These are phyloP conservation scores for Crithidia expoeki DNA, from an alignment of 208 protist species.

Conservation along the genomic window DNA sequence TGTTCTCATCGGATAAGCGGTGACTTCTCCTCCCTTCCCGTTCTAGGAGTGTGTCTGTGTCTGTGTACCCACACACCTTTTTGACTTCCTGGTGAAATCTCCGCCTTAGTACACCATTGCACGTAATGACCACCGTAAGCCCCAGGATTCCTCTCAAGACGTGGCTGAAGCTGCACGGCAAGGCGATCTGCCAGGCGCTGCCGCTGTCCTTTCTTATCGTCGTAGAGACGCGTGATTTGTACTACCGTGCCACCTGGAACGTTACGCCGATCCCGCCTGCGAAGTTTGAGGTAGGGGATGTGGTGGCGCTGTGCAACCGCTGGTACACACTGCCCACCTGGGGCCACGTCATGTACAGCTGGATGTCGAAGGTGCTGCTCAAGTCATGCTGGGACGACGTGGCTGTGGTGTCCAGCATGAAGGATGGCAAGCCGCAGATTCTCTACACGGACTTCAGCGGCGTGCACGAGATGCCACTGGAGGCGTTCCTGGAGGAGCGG, in stretches of 20 bases:
- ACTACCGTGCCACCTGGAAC: constrained; percentile 84
- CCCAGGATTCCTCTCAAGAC: constrained; percentile 64
- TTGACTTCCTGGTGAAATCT: background rate
- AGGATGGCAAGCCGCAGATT: constrained; percentile 63
- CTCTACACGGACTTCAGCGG: constrained; percentile 75
- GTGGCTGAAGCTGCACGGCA: constrained; percentile 67
- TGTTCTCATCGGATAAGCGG: no score
- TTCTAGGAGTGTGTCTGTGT: no score
- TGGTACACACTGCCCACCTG: constrained; percentile 89
- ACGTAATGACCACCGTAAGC: constrained; percentile 53
- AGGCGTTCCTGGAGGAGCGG: constrained; percentile 62
- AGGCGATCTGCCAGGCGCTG: constrained; percentile 79
- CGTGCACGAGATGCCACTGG: constrained; percentile 61
- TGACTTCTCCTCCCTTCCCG: no score
- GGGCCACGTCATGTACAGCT: constrained; percentile 73
- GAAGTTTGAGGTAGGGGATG: constrained; percentile 76
- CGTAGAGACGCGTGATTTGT: constrained; percentile 80
- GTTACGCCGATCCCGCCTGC: constrained; percentile 46
- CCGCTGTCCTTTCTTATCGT: constrained; percentile 80
- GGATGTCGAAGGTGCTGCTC: constrained; percentile 80
- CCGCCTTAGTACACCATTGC: no score
- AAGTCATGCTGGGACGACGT: constrained; percentile 90
- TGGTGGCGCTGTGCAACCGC: constrained; percentile 85
- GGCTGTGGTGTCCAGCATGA: constrained; percentile 59
- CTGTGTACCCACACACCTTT: background rate